A percentile compares a stretch with the other conserved stretches of the same genome.
Evolutionary conservation across 805 yeast species (phyloP).

Genomic region (Sugiyamaella boreocaroliniensis): DNA sequence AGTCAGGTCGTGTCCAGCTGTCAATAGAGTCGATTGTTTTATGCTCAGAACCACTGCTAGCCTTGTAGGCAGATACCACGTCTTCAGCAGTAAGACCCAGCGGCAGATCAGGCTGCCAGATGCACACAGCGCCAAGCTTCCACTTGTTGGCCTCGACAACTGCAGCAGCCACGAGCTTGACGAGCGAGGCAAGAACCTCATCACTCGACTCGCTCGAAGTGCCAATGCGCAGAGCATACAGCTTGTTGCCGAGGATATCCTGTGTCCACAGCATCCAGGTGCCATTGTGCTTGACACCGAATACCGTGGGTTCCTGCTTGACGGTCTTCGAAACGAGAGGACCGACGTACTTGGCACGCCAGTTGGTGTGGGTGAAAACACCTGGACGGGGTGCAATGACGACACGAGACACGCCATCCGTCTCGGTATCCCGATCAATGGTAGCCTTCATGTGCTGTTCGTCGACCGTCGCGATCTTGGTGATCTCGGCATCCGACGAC

Average conservation of each 20-base stretch:
- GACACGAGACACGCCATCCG: conserved; percentile 19
- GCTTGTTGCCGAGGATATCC: conserved; percentile 17
- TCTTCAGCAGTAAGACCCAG: conserved; percentile 30
- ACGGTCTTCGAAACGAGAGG: conserved; percentile 8
- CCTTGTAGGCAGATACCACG: conserved; percentile 1
- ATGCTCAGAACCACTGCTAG: neutral
- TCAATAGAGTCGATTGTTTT: neutral
- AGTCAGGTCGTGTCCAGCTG: conserved; percentile 12
- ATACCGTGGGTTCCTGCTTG: conserved; percentile 16
- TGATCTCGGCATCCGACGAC: conserved; percentile 4
- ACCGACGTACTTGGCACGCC: conserved; percentile 21
- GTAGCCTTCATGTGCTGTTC: conserved; percentile 5
- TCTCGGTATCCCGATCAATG: conserved; percentile 14
- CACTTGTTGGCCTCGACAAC: conserved; percentile 30
- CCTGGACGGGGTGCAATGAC: conserved; percentile 17
- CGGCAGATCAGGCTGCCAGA: conserved; percentile 40
- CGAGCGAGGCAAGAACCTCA: conserved; percentile 30
- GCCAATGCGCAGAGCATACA: conserved; percentile 18
- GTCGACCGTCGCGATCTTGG: conserved; percentile 5
- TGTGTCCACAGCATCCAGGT: conserved; percentile 27
- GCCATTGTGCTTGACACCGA: conserved; percentile 22
- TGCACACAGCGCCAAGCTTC: conserved; percentile 25
- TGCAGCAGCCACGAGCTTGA: conserved; percentile 19
- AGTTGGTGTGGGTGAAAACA: conserved; percentile 16
- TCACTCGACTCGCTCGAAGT: conserved; percentile 3